Evolutionary conservation across 768 basidiomycete genomes (phyloP).

Genomic region (Kwoniella mangroviensis): DNA sequence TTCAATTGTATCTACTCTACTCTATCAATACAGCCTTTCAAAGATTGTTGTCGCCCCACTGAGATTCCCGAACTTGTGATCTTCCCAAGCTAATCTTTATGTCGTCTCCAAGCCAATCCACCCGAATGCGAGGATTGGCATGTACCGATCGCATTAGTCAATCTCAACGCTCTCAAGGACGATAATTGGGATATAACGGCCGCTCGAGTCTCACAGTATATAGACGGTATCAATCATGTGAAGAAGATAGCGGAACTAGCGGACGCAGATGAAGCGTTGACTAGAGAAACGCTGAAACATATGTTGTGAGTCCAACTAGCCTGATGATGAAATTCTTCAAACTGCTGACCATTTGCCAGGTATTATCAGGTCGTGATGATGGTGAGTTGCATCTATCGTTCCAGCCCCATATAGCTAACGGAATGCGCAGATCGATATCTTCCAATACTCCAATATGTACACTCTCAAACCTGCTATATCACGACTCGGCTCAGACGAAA

Average conservation of each 20-base stretch:
- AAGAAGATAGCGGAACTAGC: conserved; percentile 88
- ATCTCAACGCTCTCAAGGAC: conserved; percentile 77
- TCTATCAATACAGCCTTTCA: too few species aligned
- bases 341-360: conserved; percentile 2
- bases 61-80: background rate
- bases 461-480: conserved; percentile 83
- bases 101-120: conserved; percentile 67
- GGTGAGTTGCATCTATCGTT: too few species aligned
- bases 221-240: conserved; percentile 91
- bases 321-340: conserved; percentile 58
- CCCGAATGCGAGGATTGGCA: conserved; percentile 89
- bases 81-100: background rate
- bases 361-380: conserved; percentile 97
- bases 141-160: conserved; percentile 88
- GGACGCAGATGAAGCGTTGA: conserved; percentile 80
- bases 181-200: conserved; percentile 97
- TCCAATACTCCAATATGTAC: conserved; percentile 98
- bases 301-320: conserved; percentile 68
- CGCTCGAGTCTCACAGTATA: conserved; percentile 74
- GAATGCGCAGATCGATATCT: conserved; percentile 74
- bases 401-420: too few species aligned
- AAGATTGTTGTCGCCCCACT: too few species aligned
- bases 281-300: conserved; percentile 86
- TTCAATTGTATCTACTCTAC: too few species aligned
- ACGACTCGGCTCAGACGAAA: conserved; percentile 80